Conservation (phyloP, 176 grass and related monocot genomes). For the Oryza longistaminata region DNA sequence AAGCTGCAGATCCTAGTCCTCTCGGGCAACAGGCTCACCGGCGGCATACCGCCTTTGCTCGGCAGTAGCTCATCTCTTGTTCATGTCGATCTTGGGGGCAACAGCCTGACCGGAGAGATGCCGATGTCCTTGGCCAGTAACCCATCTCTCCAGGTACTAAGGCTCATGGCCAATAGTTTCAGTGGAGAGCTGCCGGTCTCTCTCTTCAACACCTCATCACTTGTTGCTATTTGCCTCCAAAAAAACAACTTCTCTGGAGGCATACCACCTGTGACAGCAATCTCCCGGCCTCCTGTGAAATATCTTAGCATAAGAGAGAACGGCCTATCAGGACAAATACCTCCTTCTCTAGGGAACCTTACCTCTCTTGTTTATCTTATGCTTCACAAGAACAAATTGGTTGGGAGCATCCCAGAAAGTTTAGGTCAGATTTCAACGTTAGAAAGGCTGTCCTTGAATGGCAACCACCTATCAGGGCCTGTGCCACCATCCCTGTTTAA, state of each 20-base stretch:
- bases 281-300: not conserved
- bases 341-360: slow-evolving; percentile 49
- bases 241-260: not conserved
- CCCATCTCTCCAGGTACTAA: slow-evolving; percentile 42
- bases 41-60: slow-evolving; percentile 31
- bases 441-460: not conserved
- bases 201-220: slow-evolving; percentile 38
- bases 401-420: slow-evolving; percentile 47
- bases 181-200: slow-evolving; percentile 36
- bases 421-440: slow-evolving; percentile 36
- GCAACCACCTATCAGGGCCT: slow-evolving; percentile 34
- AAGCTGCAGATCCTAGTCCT: slow-evolving; percentile 36
- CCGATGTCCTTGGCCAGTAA: slow-evolving; percentile 39
- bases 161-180: slow-evolving; percentile 41
- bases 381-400: slow-evolving; percentile 38
- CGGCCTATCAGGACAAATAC: slow-evolving; percentile 41
- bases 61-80: slow-evolving; percentile 33
- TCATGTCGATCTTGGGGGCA: slow-evolving; percentile 45
- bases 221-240: slow-evolving; percentile 31
- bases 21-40: slow-evolving; percentile 34
- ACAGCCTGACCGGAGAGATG: slow-evolving; percentile 37
- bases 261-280: slow-evolving; percentile 7
- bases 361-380: slow-evolving; percentile 20
- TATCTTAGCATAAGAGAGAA: slow-evolving; percentile 33
- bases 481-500: slow-evolving; percentile 31